Base-by-base conservation (phyloP, 2,329 filamentous ascomycete species). In the Plenodomus biglobosus region DNA sequence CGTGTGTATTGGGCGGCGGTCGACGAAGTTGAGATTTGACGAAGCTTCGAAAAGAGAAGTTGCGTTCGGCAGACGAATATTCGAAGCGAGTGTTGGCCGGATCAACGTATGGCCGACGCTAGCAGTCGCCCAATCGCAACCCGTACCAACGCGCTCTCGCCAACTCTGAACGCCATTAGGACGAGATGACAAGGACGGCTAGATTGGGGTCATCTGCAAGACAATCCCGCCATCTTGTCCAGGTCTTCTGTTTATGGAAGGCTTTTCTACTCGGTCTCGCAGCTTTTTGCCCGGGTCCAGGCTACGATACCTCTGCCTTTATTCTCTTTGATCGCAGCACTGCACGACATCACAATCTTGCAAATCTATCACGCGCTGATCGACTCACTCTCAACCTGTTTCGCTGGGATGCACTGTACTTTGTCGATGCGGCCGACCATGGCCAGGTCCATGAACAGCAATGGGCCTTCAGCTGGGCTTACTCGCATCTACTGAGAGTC, bases 341-440 rank as follows among this genome's bases (percentile, higher is more conserved):
- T 27, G 42, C 47, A 27, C 62, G 63, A 34, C 54, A 65, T 50
- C 36, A 38, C 30, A 44, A 57, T 19, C 52, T 61, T 42, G 32
- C 56, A 17, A 53, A 55, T 1, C 56, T 55, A 38, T 50, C 55
- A 20, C 44, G 46, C 45, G 18, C 40, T 44, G 41, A 54, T 55
- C 69, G 72, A 51, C 59, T 87, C 2, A 70, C 77, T 17, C 72
- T 78, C 27, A 83, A 83, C 37, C 75, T 94, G 48, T 84, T 85
- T 6, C 80, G 88, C 68, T 95, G 90, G 90, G 90, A 95, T 69
- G 87, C 85, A 24, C 77, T 95, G 57, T 94, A 92, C 70, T 92
- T 86, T 63, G 75, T 85, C 49, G 79, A 84, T 56, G 69, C 77
- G 38, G 82, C 87, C 3, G 77, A 77, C 36, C 76, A 81, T 10